Percentiles rank a stretch among this genome's conserved stretches.
Evolutionary conservation across 306 rosid species (phyloP).

Genomic region (Canavalia gladiata): DNA sequence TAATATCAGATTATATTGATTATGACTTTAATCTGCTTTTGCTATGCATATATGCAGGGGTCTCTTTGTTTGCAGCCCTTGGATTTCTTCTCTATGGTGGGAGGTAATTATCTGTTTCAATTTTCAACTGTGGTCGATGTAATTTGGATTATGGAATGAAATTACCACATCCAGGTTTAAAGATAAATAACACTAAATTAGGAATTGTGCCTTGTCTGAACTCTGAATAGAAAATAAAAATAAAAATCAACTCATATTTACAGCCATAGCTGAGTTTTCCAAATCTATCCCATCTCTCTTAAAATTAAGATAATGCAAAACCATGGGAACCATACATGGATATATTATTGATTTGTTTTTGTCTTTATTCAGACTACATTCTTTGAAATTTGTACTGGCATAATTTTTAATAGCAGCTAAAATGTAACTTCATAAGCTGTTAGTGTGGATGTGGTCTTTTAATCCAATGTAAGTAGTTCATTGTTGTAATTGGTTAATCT

Average conservation of each 20-base stretch:
- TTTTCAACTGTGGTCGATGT: constrained; percentile 38
- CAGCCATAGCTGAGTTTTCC: constrained; percentile 10
- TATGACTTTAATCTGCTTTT: constrained; percentile 37
- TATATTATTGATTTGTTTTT: neutral
- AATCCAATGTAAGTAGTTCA: constrained; percentile 21
- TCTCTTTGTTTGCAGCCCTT: constrained; percentile 94
- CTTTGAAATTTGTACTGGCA: neutral
- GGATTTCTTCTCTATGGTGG: constrained; percentile 99
- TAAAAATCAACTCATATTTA: neutral
- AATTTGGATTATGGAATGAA: constrained; percentile 23
- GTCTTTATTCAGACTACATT: neutral
- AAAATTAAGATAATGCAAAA: constrained; percentile 25
- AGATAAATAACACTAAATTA: constrained; percentile 15
- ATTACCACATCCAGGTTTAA: constrained; percentile 38
- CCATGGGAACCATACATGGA: neutral
- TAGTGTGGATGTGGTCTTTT: constrained; percentile 14
- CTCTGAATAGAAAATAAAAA: constrained; percentile 3
- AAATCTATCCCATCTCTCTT: constrained; percentile 1
- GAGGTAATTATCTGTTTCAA: constrained; percentile 66
- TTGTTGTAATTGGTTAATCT: neutral
- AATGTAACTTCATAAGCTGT: constrained; percentile 25
- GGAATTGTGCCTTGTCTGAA: constrained; percentile 38
- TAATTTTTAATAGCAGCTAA: constrained; percentile 21
- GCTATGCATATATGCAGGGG: constrained; percentile 62
- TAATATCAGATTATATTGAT: constrained; percentile 30